These are phyloP conservation scores for Teunomyces atbi DNA, from an alignment of 805 yeast genomes.

Conservation along the genomic window DNA sequence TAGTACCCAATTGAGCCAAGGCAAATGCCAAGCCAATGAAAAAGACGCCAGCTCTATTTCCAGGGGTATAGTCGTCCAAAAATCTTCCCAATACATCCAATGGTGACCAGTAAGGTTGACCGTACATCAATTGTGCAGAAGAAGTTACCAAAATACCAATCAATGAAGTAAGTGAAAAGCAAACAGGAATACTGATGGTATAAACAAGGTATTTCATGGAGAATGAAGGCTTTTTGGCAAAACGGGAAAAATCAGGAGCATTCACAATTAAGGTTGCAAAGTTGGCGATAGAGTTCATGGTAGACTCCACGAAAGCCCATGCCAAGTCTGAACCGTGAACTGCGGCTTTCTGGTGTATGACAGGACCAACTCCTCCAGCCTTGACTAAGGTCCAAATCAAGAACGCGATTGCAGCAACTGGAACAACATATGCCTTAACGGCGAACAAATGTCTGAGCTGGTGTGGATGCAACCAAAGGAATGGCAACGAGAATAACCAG, in stretches of 20 bases:
- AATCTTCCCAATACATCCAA: slow-evolving; percentile 69
- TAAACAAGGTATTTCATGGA: slow-evolving; percentile 40
- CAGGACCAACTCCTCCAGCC: slow-evolving; percentile 77
- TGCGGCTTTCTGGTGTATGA: slow-evolving; percentile 50
- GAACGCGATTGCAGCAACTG: slow-evolving; percentile 80
- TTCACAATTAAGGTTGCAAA: slow-evolving; percentile 87
- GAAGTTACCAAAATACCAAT: slow-evolving; percentile 85
- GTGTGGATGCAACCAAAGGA: slow-evolving; percentile 80
- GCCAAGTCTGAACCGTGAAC: slow-evolving; percentile 62
- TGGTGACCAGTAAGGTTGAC: slow-evolving; percentile 79
- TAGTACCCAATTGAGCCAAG: slow-evolving; percentile 75
- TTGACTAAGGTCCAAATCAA: slow-evolving; percentile 80
- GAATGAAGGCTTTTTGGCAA: slow-evolving; percentile 52
- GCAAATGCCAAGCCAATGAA: slow-evolving; percentile 69
- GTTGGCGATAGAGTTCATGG: slow-evolving; percentile 80
- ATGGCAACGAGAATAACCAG: slow-evolving; percentile 79
- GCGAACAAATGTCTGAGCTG: slow-evolving; percentile 81
- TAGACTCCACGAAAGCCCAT: slow-evolving; percentile 80
- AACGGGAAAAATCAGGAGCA: slow-evolving; percentile 87
- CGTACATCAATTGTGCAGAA: slow-evolving; percentile 66
- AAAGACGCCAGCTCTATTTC: slow-evolving; percentile 79
- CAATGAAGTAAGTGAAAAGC: slow-evolving; percentile 77
- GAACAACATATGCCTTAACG: slow-evolving; percentile 72
- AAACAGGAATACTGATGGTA: slow-evolving; percentile 67
- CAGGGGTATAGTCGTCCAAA: slow-evolving; percentile 47